phyloP scores from a whole-genome alignment of 805 yeast genomes.

The Nakazawaea ambrosiae region DNA sequence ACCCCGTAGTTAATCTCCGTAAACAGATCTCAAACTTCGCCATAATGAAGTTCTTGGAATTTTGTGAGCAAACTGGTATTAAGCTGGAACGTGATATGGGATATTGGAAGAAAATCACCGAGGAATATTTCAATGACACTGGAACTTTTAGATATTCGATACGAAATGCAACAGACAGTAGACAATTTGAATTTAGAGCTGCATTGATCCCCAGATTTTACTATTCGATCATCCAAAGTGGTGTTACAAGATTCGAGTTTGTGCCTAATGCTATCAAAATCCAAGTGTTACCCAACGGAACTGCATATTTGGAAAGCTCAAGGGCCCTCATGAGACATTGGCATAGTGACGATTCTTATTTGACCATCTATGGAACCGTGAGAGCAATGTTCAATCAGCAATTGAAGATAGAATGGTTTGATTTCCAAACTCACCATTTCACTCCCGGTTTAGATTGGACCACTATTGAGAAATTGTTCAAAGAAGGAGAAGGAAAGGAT shows the following conservation, averaged over 20 bases:
- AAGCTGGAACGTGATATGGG: slow-evolving; percentile 22
- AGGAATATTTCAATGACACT: slow-evolving; percentile 45
- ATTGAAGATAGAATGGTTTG: slow-evolving; percentile 67
- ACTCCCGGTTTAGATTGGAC: slow-evolving; percentile 40
- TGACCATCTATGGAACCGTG: slow-evolving; percentile 53
- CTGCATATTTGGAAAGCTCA: slow-evolving; percentile 46
- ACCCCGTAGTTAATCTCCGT: slow-evolving; percentile 10
- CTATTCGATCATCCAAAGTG: slow-evolving; percentile 42
- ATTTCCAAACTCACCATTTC: slow-evolving; percentile 43
- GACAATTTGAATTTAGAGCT: slow-evolving; percentile 58
- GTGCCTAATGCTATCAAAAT: slow-evolving; percentile 43
- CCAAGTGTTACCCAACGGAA: slow-evolving; percentile 44
- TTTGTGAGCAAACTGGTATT: slow-evolving; percentile 11
- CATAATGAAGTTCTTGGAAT: slow-evolving; percentile 14
- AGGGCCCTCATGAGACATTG: slow-evolving; percentile 40
- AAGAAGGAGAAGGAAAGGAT: slow-evolving; percentile 21
- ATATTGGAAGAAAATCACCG: slow-evolving; percentile 43
- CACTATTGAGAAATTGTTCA: slow-evolving; percentile 34
- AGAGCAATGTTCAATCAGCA: slow-evolving; percentile 57
- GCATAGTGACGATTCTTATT: slow-evolving; percentile 66
- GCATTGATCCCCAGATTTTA: slow-evolving; percentile 61
- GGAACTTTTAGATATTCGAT: slow-evolving; percentile 42
- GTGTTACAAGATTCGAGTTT: slow-evolving; percentile 45
- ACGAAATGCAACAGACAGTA: slow-evolving; percentile 33
- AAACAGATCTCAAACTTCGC: slow-evolving; percentile 15